Evolutionary conservation across 306 rosid genomes (phyloP).

Genomic region (Cucumis melo): DNA sequence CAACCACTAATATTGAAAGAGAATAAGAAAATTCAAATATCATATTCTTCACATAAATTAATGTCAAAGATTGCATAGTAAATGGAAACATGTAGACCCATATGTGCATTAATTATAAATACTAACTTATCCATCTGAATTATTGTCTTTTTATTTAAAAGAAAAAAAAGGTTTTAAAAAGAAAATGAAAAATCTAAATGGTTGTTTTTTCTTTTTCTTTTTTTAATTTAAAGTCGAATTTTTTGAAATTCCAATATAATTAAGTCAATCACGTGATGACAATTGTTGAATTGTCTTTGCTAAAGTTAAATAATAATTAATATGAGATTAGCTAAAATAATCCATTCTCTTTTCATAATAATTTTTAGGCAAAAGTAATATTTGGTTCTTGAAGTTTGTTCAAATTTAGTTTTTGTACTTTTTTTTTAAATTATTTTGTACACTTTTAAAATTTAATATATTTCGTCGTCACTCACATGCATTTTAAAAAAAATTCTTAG

Average conservation of each 20-base stretch:
- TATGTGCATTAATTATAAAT: conserved; percentile 5
- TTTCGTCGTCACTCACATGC: too few species aligned
- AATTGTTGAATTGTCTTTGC: neutral
- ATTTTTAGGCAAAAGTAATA: neutral
- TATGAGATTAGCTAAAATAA: neutral
- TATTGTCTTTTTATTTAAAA: neutral
- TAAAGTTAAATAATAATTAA: neutral
- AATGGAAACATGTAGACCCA: conserved; percentile 20
- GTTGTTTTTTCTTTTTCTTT: neutral
- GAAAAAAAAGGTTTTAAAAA: neutral
- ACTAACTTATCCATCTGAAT: conserved; percentile 4
- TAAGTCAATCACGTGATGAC: neutral
- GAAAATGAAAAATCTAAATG: neutral
- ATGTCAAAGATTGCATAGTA: conserved; percentile 12
- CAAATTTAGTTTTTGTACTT: too few species aligned
- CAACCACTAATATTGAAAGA: conserved; percentile 5
- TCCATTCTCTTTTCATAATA: neutral
- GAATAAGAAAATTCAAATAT: neutral
- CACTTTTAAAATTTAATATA: too few species aligned
- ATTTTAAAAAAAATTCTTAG: too few species aligned
- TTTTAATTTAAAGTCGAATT: neutral
- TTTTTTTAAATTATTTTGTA: too few species aligned
- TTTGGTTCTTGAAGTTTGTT: too few species aligned
- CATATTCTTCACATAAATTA: conserved; percentile 1
- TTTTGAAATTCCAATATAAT: neutral